Conservation (phyloP, 352 stramenopile species). For the Globisporangium splendens region DNA sequence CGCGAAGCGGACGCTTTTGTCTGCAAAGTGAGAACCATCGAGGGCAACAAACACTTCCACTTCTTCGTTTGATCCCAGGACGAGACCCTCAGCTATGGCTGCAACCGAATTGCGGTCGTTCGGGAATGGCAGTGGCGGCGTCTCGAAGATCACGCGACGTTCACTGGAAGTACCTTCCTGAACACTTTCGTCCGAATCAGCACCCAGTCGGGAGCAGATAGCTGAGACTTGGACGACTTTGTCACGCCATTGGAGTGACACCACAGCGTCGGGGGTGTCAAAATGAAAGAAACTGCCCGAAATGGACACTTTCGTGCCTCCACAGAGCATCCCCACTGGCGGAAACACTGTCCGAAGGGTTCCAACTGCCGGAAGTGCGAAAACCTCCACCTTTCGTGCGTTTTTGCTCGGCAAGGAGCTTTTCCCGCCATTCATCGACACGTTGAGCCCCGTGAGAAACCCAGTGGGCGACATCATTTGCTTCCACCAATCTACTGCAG, state of each 20-base stretch:
- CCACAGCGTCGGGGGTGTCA: constrained; percentile 47
- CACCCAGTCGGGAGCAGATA: constrained; percentile 18
- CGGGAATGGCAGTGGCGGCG: constrained; percentile 35
- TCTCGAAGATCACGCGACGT: constrained; percentile 42
- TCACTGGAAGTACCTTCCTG: constrained; percentile 10
- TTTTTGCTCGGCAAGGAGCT: constrained; percentile 24
- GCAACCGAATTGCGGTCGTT: constrained; percentile 15
- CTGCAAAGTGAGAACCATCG: constrained; percentile 41
- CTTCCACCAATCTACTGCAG: constrained; percentile 37
- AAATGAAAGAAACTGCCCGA: constrained; percentile 52
- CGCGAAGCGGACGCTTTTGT: constrained; percentile 25
- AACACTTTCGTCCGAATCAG: constrained; percentile 1
- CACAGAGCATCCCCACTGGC: constrained; percentile 28
- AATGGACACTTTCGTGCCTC: constrained; percentile 48
- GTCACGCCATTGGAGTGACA: constrained; percentile 44
- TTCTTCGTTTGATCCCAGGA: constrained; percentile 33
- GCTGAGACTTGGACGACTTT: constrained; percentile 28
- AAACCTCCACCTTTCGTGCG: constrained; percentile 18
- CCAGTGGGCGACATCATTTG: constrained; percentile 19
- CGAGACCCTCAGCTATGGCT: constrained; percentile 24
- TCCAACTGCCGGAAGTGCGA: constrained; percentile 24
- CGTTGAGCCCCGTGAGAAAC: constrained; percentile 26
- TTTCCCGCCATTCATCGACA: constrained; percentile 52
- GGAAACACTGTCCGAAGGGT: constrained; percentile 36
- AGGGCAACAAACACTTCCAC: constrained; percentile 49